A percentile compares a stretch with the other conserved stretches of the same genome.
phyloP scores from a whole-genome alignment of 2,329 filamentous ascomycete genomes.

The Colletotrichum incanum region DNA sequence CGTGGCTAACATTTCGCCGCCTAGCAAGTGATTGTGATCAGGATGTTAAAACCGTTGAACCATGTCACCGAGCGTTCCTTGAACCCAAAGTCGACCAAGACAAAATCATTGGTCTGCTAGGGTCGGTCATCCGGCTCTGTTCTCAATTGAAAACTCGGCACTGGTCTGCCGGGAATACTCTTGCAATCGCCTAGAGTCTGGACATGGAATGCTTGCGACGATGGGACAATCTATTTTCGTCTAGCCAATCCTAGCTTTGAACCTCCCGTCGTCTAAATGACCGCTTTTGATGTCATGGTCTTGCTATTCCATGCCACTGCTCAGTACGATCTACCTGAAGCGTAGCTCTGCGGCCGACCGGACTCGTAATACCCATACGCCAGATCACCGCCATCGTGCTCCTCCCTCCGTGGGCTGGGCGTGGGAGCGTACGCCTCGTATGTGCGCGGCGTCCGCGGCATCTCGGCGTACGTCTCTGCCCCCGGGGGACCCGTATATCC shows the following conservation, averaged over 20 bases:
- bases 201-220: slow-evolving; percentile 20
- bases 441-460: slow-evolving; percentile 29
- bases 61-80: background rate
- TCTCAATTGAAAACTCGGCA: too few relatives aligned
- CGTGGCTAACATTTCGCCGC: slow-evolving; percentile 69
- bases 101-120: too few relatives aligned
- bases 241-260: background rate
- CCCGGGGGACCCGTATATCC: slow-evolving; percentile 16
- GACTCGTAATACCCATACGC: slow-evolving; percentile 29
- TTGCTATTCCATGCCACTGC: background rate
- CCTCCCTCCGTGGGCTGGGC: slow-evolving; percentile 18
- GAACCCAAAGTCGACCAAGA: too few relatives aligned
- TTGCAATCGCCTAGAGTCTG: background rate
- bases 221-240: background rate
- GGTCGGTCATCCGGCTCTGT: background rate
- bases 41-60: background rate
- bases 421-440: slow-evolving; percentile 31
- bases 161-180: background rate
- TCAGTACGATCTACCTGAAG: slow-evolving; percentile 36
- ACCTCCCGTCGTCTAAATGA: background rate
- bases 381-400: slow-evolving; percentile 9
- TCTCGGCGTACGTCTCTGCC: slow-evolving; percentile 17
- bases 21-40: background rate
- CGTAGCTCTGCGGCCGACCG: slow-evolving; percentile 30
- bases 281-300: background rate